Evolutionary conservation across 2,329 filamentous ascomycete species (phyloP), one percentile per base, ranked within the genome.

Genomic region (Xylariaceae sp.): DNA sequence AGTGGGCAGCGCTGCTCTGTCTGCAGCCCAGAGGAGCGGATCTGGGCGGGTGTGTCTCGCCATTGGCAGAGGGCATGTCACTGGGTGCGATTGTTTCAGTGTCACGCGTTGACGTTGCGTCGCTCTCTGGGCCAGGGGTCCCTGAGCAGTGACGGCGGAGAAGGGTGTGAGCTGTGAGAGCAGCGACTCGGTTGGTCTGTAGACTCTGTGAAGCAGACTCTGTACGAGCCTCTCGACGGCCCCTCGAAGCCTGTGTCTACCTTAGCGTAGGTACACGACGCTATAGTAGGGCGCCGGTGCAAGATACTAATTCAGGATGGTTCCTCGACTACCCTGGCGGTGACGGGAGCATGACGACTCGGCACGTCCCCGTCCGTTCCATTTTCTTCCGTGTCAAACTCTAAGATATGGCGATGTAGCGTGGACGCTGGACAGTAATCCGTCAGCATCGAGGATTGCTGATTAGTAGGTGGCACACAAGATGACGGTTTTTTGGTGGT

Each of bases 1-100:
- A 35, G 18, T 35, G 49, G 49, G 11, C 13, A 23, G 49, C 49
- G 23, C 23, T 30, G 23, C 23, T 30, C 23, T 30, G 23, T 30
- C 23, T 51, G 10, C 42, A 45, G 49, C n/a, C 11, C 50, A 47
- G 23, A 44, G 39, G 37, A 42, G 47, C 45, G 9, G 52, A 39
- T 48, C 18, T 55, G 37, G 37, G 47, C 56, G 61, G 47, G 18
- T 15, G 49, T 23, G 61, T 62, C 53, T 61, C 39, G 55, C 18
- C 49, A 53, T 57, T 50, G 47, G 53, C 53, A 55, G 42, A 51
- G 44, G 50, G 30, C 50, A 56, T 58, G 48, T 54, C 56, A 55
- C 55, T 9, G 34, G 49, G 49, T 30, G 34, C 18, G 49, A 23
- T 13, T 58, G 56, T 59, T 54, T 61, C 58, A 61, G 56, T 59